These are phyloP conservation scores for Fusarium coffeatum DNA, from an alignment of 2,329 filamentous ascomycete species.

Conservation along the genomic window DNA sequence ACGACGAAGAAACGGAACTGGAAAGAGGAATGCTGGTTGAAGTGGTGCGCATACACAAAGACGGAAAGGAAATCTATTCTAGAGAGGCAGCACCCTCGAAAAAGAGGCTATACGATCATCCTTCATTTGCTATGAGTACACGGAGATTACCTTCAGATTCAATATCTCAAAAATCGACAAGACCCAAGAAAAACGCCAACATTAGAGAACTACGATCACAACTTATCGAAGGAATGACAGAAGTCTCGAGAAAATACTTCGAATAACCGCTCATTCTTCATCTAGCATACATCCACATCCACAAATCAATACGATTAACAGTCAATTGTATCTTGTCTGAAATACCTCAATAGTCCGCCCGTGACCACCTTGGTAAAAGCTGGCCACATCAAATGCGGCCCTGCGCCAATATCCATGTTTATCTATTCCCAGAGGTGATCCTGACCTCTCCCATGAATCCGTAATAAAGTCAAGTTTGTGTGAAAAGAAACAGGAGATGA, in stretches of 20 bases:
- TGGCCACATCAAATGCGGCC: conserved; percentile 32
- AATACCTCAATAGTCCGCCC: conserved; percentile 34
- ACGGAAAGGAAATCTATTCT: conserved; percentile 14
- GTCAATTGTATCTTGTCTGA: conserved; percentile 34
- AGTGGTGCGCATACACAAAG: conserved; percentile 7
- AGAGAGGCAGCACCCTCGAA: neutral
- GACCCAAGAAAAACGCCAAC: neutral
- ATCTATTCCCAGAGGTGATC: conserved; percentile 40
- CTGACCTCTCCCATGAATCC: conserved; percentile 41
- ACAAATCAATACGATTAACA: conserved; percentile 38
- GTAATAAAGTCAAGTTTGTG: conserved; percentile 35
- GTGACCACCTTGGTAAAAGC: conserved; percentile 31
- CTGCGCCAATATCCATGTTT: conserved; percentile 38
- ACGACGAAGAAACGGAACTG: neutral
- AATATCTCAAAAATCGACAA: neutral
- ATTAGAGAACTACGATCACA: neutral
- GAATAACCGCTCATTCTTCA: conserved; percentile 12
- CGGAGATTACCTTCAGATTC: neutral
- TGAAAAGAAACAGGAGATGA: conserved; percentile 36
- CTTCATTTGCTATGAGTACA: neutral
- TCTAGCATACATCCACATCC: conserved; percentile 35
- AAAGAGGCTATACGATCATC: conserved; percentile 8
- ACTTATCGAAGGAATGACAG: neutral
- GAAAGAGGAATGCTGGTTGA: conserved; percentile 24
- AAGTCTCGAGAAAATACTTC: neutral